A percentile compares a stretch with the other conserved stretches of the same genome.
Conservation (phyloP, 2,329 filamentous ascomycete genomes). For the Fusarium secorum region DNA sequence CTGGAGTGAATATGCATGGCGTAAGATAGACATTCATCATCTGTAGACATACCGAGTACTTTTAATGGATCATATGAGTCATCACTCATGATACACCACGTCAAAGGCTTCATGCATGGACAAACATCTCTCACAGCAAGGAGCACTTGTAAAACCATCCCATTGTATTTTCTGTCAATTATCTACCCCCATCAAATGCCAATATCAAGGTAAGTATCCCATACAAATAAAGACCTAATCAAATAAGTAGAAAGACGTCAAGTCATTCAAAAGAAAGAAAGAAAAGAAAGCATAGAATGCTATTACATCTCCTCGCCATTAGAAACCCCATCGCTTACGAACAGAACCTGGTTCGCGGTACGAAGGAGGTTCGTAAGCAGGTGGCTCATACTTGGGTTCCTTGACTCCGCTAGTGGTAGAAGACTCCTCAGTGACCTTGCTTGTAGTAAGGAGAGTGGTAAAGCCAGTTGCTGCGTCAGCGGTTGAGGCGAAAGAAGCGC, state of each 20-base stretch:
- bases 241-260: constrained; percentile 14
- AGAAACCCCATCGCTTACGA: constrained; percentile 33
- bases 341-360: constrained; percentile 34
- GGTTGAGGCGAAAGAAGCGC: constrained; percentile 6
- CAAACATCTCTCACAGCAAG: not conserved
- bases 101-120: not conserved
- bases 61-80: not conserved
- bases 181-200: constrained; percentile 11
- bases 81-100: not conserved
- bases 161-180: constrained; percentile 30
- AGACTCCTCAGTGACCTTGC: constrained; percentile 18
- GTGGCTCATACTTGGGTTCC: constrained; percentile 30
- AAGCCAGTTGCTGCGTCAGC: constrained; percentile 17
- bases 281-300: not conserved
- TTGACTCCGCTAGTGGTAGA: not conserved
- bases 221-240: not conserved
- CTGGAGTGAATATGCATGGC: not conserved
- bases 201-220: not conserved
- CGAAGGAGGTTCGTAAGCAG: constrained; percentile 37
- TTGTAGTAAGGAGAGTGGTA: constrained; percentile 40
- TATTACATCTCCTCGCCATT: not conserved
- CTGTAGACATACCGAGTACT: not conserved
- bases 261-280: constrained; percentile 23
- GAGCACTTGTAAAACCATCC: not conserved
- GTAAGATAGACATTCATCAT: not conserved